Conservation (phyloP, 2,329 filamentous ascomycete species). For the Hymenoscyphus albidus region DNA sequence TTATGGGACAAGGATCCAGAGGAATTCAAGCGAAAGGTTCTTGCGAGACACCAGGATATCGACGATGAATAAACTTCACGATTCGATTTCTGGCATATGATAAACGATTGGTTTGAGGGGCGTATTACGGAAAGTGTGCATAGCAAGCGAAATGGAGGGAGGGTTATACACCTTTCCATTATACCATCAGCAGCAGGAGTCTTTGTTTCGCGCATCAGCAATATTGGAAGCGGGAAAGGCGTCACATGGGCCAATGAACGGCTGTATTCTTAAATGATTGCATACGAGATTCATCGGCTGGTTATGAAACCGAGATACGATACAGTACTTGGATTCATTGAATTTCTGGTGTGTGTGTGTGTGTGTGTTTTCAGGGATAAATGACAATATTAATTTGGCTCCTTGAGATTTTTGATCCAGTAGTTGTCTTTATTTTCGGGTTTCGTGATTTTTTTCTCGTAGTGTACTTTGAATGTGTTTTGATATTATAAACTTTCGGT, state of each 20-base stretch:
- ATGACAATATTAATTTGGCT: conserved; percentile 1
- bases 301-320: not conserved
- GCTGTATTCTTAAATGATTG: not conserved
- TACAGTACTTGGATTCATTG: not conserved
- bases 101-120: not conserved
- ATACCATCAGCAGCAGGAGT: not conserved
- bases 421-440: not conserved
- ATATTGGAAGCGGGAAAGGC: not conserved
- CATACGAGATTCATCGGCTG: not conserved
- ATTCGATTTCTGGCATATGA: not conserved
- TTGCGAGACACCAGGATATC: conserved; percentile 58
- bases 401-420: not conserved
- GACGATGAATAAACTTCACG: conserved; percentile 53
- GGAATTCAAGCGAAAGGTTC: conserved; percentile 79
- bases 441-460: not conserved
- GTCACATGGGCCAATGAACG: not conserved
- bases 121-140: not conserved
- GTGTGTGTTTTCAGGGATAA: not conserved
- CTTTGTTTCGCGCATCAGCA: not conserved
- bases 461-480: too few species aligned
- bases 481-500: too few species aligned
- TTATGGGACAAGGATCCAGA: conserved; percentile 86
- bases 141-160: not conserved
- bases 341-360: not conserved
- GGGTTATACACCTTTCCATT: not conserved